phyloP scores from a whole-genome alignment of 2,329 filamentous ascomycete genomes.

The Aspergillus intermedius region DNA sequence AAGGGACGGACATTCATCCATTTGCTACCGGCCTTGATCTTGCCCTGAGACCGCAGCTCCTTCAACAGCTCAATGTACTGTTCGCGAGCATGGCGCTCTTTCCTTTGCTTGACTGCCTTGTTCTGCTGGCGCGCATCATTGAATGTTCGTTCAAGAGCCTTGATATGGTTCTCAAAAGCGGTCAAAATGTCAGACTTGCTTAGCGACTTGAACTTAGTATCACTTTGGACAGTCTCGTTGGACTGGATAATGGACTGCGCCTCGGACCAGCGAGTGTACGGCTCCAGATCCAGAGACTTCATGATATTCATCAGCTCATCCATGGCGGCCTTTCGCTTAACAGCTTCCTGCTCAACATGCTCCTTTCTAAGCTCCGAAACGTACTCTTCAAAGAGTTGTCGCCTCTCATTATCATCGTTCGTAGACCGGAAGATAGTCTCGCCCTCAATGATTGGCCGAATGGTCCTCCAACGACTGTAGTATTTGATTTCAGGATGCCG shows the following conservation, averaged over 20 bases:
- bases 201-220: conserved; percentile 78
- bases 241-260: conserved; percentile 75
- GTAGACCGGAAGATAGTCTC: conserved; percentile 94
- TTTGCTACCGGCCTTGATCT: conserved; percentile 83
- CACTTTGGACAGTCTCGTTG: conserved; percentile 68
- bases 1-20: conserved; percentile 75
- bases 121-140: conserved; percentile 86
- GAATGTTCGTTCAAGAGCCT: conserved; percentile 79
- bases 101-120: conserved; percentile 71
- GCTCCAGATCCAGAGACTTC: conserved; percentile 73
- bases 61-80: conserved; percentile 67
- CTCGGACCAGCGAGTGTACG: conserved; percentile 91
- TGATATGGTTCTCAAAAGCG: conserved; percentile 93
- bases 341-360: conserved; percentile 68
- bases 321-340: conserved; percentile 70
- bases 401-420: conserved; percentile 77
- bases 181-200: conserved; percentile 85
- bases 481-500: conserved; percentile 96
- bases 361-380: conserved; percentile 74
- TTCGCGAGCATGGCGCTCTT: conserved; percentile 82
- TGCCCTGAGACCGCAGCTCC: conserved; percentile 66
- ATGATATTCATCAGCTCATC: conserved; percentile 74
- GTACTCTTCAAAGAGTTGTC: conserved; percentile 91
- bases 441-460: conserved; percentile 84
- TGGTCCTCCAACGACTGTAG: conserved; percentile 95